These are phyloP conservation scores for Penicillium sp. DNA, from an alignment of 2,329 filamentous ascomycete species.

Conservation along the genomic window DNA sequence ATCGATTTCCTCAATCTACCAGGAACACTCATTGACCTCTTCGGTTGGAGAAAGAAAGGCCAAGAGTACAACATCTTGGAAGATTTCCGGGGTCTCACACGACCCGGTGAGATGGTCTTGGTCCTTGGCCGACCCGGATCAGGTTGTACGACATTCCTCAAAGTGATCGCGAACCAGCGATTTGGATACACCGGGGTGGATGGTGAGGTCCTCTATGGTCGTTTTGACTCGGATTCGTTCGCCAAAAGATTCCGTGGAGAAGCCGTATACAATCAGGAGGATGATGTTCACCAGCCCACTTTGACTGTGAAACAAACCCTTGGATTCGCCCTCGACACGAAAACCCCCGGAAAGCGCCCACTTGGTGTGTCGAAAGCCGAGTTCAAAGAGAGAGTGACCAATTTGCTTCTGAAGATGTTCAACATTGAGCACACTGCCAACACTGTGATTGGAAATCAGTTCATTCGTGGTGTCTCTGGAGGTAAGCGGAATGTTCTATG, in stretches of 20 bases:
- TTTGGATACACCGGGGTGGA: slow-evolving; percentile 59
- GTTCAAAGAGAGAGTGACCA: slow-evolving; percentile 73
- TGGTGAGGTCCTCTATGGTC: slow-evolving; percentile 75
- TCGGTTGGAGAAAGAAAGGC: slow-evolving; percentile 66
- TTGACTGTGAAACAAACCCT: slow-evolving; percentile 86
- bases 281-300: slow-evolving; percentile 81
- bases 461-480: slow-evolving; percentile 75
- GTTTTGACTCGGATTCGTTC: slow-evolving; percentile 69
- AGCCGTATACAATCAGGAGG: slow-evolving; percentile 81
- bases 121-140: slow-evolving; percentile 75
- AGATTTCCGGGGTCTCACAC: slow-evolving; percentile 59
- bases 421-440: slow-evolving; percentile 85
- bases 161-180: slow-evolving; percentile 65
- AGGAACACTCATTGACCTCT: slow-evolving; percentile 59
- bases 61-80: slow-evolving; percentile 71
- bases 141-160: slow-evolving; percentile 68
- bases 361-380: slow-evolving; percentile 67
- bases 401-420: slow-evolving; percentile 81
- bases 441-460: slow-evolving; percentile 79
- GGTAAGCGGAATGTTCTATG: not conserved
- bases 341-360: slow-evolving; percentile 76
- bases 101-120: slow-evolving; percentile 84
- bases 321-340: slow-evolving; percentile 78
- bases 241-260: slow-evolving; percentile 71
- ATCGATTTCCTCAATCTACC: slow-evolving; percentile 73